A percentile compares a stretch with the other conserved stretches of the same genome.
phyloP scores from a whole-genome alignment of 2,329 filamentous ascomycete species.

The Fusarium beomiforme region DNA sequence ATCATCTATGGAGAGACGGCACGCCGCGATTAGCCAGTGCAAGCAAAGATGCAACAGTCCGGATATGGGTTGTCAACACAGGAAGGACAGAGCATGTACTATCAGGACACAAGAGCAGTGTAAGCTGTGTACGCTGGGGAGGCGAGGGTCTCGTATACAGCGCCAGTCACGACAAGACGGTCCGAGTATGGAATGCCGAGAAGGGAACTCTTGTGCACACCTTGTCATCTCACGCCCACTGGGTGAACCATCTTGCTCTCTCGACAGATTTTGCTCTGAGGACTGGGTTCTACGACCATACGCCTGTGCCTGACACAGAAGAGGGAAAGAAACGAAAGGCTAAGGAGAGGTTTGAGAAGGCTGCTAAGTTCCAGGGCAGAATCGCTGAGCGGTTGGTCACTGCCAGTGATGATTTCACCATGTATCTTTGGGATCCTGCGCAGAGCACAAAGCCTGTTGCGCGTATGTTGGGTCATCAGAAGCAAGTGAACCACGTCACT shows the following conservation, averaged over 20 bases:
- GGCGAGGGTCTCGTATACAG: conserved; percentile 88
- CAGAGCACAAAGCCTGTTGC: conserved; percentile 83
- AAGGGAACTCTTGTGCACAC: conserved; percentile 84
- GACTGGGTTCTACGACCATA: conserved; percentile 88
- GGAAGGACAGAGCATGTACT: conserved; percentile 83
- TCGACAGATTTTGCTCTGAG: conserved; percentile 91
- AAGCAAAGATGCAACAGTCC: conserved; percentile 88
- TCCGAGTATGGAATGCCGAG: conserved; percentile 87
- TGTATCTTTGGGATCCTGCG: conserved; percentile 93
- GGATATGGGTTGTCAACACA: conserved; percentile 85
- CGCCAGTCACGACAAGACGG: conserved; percentile 88
- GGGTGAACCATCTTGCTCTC: conserved; percentile 94
- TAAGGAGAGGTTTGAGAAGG: conserved; percentile 84
- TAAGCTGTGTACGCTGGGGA: conserved; percentile 94
- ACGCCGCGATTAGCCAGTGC: conserved; percentile 84
- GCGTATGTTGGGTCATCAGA: conserved; percentile 93
- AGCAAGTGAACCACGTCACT: conserved; percentile 94
- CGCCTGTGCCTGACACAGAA: conserved; percentile 71
- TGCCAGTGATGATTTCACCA: conserved; percentile 94
- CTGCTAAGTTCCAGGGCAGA: conserved; percentile 78
- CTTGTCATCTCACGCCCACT: conserved; percentile 85
- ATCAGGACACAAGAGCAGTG: conserved; percentile 86
- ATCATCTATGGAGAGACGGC: conserved; percentile 80
- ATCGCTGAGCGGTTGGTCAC: conserved; percentile 87
- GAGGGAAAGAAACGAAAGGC: conserved; percentile 80